Base-by-base conservation (phyloP, 176 grass and related monocot species). In the Alopecurus myosuroides region DNA sequence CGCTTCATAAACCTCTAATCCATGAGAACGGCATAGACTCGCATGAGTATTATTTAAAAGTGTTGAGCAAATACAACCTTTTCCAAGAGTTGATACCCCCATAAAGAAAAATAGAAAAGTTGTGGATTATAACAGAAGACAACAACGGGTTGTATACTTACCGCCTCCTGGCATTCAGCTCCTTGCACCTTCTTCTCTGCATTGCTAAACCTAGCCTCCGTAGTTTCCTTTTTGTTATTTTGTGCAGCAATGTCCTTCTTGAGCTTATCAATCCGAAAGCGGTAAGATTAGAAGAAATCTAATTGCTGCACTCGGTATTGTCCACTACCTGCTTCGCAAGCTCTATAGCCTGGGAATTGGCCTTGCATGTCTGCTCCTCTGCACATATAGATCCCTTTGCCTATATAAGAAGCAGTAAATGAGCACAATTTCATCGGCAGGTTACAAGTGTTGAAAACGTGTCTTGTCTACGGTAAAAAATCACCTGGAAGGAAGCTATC, bases 271-370 rank as follows among this genome's bases (percentile, higher is more conserved):
- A 89, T 87, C 93, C 96, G 73, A n/a, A 81, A 76, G 78, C 65
- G 6, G 20, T 19, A 72, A 46, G 30, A 70, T 79, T 19, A 83
- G 80, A 51, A 77, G 4, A 35, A 78, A 67, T 36, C 70, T 44
- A 55, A 31, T 70, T 35, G 11, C 46, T 60, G 28, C 50, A 87
- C 8, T 55, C 36, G 42, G 42, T 45, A 12, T 12, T 13, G 11
- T 11, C 64, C 30, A 52, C 31, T 89, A 95, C 96, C 96, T 95
- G 93, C 28, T 95, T 80, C 90, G 90, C 83, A 77, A 95, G 91
- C 82, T 92, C 82, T 76, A 34, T 64, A 78, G 85, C 76, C 69
- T 74, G 55, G 52, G 78, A 67, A 72, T 81, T 77, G 61, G 41
- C 86, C 81, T 89, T 90, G 28, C 62, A 86, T 64, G 88, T 81